Percentiles rank a stretch among this genome's conserved stretches.
Conservation (phyloP, 1,139 yeast species). For the Zygoascus hellenicus region DNA sequence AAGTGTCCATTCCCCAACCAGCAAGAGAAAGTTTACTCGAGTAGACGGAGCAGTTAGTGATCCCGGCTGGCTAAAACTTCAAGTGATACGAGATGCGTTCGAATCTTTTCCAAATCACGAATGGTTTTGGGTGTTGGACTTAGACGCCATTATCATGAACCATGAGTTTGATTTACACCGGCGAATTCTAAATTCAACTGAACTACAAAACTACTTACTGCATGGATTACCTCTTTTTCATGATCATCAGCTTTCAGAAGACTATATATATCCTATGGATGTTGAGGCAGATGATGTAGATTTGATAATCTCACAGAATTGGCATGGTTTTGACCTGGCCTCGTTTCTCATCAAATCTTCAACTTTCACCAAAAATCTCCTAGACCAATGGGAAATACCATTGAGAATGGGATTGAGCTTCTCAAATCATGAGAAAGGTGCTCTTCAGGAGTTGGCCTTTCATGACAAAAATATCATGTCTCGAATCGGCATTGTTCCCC, state of each 20-base stretch:
- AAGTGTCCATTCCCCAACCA: neutral
- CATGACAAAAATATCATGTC: neutral
- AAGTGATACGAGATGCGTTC: conserved; percentile 29
- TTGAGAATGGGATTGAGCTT: neutral
- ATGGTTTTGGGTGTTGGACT: conserved; percentile 36
- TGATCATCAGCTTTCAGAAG: conserved; percentile 21
- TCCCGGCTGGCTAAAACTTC: conserved; percentile 31
- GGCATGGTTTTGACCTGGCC: conserved; percentile 31
- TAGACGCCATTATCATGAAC: conserved; percentile 31
- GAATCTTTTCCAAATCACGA: conserved; percentile 28
- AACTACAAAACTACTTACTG: conserved; percentile 22
- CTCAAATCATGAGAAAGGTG: conserved; percentile 1
- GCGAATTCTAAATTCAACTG: conserved; percentile 28
- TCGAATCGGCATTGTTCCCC: conserved; percentile 1
- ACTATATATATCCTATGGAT: conserved; percentile 16
- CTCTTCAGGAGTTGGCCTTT: neutral
- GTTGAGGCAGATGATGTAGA: conserved; percentile 23
- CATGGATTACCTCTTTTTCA: conserved; percentile 24
- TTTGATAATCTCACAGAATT: conserved; percentile 24
- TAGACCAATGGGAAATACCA: conserved; percentile 22
- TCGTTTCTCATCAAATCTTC: conserved; percentile 31
- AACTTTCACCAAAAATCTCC: conserved; percentile 17
- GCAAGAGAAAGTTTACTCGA: neutral
- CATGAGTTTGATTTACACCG: conserved; percentile 27
- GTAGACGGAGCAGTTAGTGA: neutral